Conservation (phyloP, 495 filamentous ascomycete genomes). For the Aspergillus asperescens region DNA sequence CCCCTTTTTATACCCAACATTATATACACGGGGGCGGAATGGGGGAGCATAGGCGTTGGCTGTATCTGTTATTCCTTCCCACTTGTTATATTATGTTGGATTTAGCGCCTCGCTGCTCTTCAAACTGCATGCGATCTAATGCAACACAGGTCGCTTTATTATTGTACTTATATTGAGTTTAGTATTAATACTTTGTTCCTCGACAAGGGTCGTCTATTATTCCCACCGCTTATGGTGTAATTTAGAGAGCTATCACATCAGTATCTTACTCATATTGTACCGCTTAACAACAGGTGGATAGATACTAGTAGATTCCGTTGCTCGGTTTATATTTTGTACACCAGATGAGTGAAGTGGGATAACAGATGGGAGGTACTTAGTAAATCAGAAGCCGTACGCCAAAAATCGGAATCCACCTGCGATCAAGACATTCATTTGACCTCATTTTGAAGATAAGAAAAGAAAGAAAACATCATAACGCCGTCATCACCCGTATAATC, state of each 20-base stretch:
- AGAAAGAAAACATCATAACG: slow-evolving; percentile 2
- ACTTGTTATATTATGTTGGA: not conserved
- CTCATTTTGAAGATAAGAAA: not conserved
- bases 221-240: no score
- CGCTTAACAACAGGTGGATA: no score
- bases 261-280: no score
- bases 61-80: not conserved
- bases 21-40: slow-evolving; percentile 2
- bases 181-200: no score
- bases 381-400: no score
- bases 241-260: no score
- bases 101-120: slow-evolving; percentile 2
- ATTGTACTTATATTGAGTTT: not conserved
- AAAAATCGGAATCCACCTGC: not conserved
- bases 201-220: no score
- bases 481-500: slow-evolving; percentile 16
- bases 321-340: not conserved
- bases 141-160: not conserved
- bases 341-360: not conserved
- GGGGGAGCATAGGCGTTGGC: not conserved
- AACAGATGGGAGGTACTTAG: no score
- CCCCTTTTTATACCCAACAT: slow-evolving; percentile 2
- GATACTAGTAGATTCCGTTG: no score
- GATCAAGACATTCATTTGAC: not conserved
- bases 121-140: not conserved